Evolutionary conservation across 352 stramenopile species (phyloP), one percentile per base, ranked within the genome.

Genomic region (Chrysophaeum taylorii): DNA sequence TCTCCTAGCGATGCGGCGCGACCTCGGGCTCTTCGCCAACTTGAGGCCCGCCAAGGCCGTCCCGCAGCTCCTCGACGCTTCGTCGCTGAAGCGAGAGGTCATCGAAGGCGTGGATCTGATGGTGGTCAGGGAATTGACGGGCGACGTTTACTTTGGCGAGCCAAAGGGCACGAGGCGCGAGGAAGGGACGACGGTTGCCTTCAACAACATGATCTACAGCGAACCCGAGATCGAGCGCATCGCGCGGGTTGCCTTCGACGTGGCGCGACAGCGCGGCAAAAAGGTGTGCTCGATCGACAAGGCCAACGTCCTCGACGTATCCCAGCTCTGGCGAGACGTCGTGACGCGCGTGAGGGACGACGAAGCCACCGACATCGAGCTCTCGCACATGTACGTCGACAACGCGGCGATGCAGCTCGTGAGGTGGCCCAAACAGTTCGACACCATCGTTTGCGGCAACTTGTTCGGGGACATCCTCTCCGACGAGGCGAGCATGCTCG

Each of bases 391-490:
- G 93, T 95, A 98, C 83, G 93, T 98, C 53, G 95, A 99, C 80
- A 99, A 98, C 79, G 94, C 92, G 36, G 93, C 96, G 70, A 98
- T 98, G 93, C 91, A 98, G 79, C 76, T 99, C 37, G 98, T 98
- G 76, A 87, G 93, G 75, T 97, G 90, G 78, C 95, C 95, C 38
- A 97, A 94, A 71, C 93, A 98, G 84, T 99, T 98, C 75, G 95
- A 99, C 78, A 95, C 96, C 52, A 97, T 99, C 78, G 94, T 97
- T 38, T 97, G 89, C 38, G 93, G 93, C 73, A 99, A 99, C 83
- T 97, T 99, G 81, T 98, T 98, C 81, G 95, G 95, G 60, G 95
- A 99, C 80, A 98, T 98, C 75, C 75, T 98, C 2, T 97, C 90
- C 73, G 95, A 99, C 74, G 94, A 97, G 41, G 94, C 94, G 37